Evolutionary conservation across 2,329 filamentous ascomycete genomes (phyloP), one percentile per base, ranked within the genome.

Genomic region (Verticillium nubilum): DNA sequence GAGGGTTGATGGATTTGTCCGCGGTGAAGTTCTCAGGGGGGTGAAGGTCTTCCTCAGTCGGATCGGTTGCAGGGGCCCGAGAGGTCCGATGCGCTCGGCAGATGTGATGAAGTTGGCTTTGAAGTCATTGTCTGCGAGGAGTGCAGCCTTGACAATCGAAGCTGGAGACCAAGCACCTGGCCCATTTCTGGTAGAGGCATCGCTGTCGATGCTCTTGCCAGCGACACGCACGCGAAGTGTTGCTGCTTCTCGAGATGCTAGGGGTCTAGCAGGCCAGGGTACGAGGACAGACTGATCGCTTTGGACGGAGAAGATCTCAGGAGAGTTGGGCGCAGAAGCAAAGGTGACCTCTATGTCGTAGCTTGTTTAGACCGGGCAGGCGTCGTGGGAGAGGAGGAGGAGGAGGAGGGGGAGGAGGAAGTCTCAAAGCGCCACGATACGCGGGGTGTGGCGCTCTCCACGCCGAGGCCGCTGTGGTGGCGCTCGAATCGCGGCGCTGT

Each of bases 171-270:
- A 62, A 23, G 56, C 33, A 9, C 56, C 54, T 3, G 50, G 47
- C 4, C 35, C n/a, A 12, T 37, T 42, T 9, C 13, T 54, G 25
- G 27, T 12, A 3, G 7, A 37, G 52, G 1, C 50, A 54, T 10
- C 42, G 23, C 5, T 33, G 28, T 6, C 28, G 50, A 1, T 28
- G 27, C 31, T 60, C 17, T 61, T 59, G 9, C 71, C 72, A 31
- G 62, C 60, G 1, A 65, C 69, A 33, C 69, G 62, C 5, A 70
- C 72, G 17, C 69, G 63, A 5, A 75, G 65, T 23, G 47, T 59
- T 4, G 67, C 69, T 9, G 59, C 54, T 56, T 73, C 70, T 12
- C 69, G 62, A 15, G 66, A 69, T 15, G 59, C 57, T 4, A 74
- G 62, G 12, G 69, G 62, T 25, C 19, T 28, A 19, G 58, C 60